Conservation (phyloP, 164 flowering plant species). For the Houttuynia cordata region DNA sequence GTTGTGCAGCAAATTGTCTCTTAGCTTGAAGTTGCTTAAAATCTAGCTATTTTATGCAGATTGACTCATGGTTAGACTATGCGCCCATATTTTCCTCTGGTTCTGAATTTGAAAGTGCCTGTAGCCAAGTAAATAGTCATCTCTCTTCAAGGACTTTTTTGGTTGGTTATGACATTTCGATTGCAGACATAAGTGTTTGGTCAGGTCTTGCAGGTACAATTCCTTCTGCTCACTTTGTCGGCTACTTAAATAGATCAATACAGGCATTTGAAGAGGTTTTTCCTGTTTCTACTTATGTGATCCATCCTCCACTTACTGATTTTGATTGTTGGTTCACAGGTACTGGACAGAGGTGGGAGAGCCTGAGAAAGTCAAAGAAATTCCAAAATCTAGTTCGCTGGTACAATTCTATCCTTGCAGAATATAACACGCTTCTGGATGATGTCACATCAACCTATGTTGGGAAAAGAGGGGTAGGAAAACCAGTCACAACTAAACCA, state of each 20-base stretch:
- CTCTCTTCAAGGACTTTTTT: slow-evolving; percentile 44
- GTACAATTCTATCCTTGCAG: slow-evolving; percentile 61
- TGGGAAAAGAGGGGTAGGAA: slow-evolving; percentile 57
- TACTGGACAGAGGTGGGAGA: slow-evolving; percentile 88
- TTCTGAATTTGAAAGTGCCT: slow-evolving; percentile 81
- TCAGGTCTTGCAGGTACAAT: slow-evolving; percentile 70
- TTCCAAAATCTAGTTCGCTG: slow-evolving; percentile 66
- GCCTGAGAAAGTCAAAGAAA: slow-evolving; percentile 78
- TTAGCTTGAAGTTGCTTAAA: background rate
- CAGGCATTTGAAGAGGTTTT: background rate
- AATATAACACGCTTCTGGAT: slow-evolving; percentile 31
- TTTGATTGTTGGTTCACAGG: slow-evolving; percentile 24
- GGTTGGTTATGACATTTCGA: slow-evolving; percentile 52
- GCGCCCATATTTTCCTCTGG: slow-evolving; percentile 45
- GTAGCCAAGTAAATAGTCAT: slow-evolving; percentile 44
- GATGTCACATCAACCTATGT: slow-evolving; percentile 38
- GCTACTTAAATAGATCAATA: background rate
- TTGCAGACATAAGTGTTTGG: slow-evolving; percentile 85
- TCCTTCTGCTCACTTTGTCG: background rate
- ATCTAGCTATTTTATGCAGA: slow-evolving; percentile 23
- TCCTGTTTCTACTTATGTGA: background rate
- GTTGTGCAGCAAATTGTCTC: background rate
- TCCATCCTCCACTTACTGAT: background rate
- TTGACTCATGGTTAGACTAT: slow-evolving; percentile 77
- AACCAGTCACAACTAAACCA: slow-evolving; percentile 24